A percentile compares a stretch with the other conserved stretches of the same genome.
Conservation (phyloP, 106 monocot species). For the Posidonia australis region DNA sequence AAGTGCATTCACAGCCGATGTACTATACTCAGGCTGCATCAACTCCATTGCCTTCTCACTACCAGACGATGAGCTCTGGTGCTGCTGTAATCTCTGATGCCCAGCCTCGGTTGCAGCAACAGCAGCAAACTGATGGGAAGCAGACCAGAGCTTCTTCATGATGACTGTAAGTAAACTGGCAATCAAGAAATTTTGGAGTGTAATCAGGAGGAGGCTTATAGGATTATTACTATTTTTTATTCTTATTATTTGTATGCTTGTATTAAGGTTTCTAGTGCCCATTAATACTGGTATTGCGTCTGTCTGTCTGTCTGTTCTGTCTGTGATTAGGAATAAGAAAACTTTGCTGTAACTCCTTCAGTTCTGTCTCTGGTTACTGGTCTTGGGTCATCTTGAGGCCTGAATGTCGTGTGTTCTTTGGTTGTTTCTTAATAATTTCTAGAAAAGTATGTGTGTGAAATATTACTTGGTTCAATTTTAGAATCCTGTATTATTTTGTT, state of each 20-base stretch:
- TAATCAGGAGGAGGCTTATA: constrained; percentile 5
- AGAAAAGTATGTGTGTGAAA: not conserved
- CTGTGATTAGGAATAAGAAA: constrained; percentile 6
- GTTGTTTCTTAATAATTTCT: not conserved
- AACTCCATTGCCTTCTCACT: constrained; percentile 32
- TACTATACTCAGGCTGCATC: constrained; percentile 40
- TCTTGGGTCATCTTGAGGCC: not conserved
- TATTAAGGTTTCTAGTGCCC: not conserved
- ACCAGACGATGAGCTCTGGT: constrained; percentile 24
- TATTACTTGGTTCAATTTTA: too few relatives aligned
- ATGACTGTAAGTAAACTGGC: constrained; percentile 1
- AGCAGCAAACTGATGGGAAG: constrained; percentile 19
- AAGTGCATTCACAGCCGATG: constrained; percentile 17
- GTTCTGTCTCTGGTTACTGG: not conserved
- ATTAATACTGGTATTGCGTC: not conserved
- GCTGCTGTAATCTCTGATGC: constrained; percentile 6
- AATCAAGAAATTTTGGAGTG: constrained; percentile 12
- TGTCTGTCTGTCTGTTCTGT: constrained; percentile 1
- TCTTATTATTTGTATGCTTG: constrained; percentile 7
- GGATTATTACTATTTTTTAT: constrained; percentile 2
- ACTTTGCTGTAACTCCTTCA: too few relatives aligned
- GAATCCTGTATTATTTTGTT: too few relatives aligned
- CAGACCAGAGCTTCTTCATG: constrained; percentile 20
- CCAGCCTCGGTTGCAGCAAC: constrained; percentile 4
- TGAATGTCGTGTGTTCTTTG: not conserved